Evolutionary conservation across 257 asterid species (phyloP).

Genomic region (Penstemon eatonii): DNA sequence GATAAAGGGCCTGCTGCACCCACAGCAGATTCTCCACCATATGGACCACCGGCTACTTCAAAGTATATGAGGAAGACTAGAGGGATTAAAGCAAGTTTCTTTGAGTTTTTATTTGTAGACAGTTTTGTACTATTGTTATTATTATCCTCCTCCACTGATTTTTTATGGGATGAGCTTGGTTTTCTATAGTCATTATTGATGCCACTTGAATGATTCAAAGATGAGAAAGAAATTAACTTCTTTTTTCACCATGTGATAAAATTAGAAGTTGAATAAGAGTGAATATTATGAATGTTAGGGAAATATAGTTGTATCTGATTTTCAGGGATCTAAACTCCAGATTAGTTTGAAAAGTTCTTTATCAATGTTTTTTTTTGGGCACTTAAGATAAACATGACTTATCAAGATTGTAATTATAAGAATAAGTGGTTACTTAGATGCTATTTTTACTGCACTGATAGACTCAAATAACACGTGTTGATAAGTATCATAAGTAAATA

Average conservation of each 20-base stretch:
- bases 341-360: no score
- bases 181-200: background rate
- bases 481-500: no score
- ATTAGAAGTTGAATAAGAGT: no score
- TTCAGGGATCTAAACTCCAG: no score
- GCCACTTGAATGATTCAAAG: background rate
- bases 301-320: no score
- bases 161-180: background rate
- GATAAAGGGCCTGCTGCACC: conserved; percentile 59
- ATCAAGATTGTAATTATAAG: no score
- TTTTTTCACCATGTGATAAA: background rate
- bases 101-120: conserved; percentile 17
- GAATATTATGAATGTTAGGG: no score
- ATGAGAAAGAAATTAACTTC: background rate
- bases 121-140: background rate
- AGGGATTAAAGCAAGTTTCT: conserved; percentile 47
- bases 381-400: no score
- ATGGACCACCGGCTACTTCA: conserved; percentile 60
- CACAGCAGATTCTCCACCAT: conserved; percentile 61
- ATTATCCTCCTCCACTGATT: background rate
- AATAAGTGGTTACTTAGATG: no score
- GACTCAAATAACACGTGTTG: no score
- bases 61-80: conserved; percentile 52
- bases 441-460: no score
- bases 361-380: no score